Evolutionary conservation across 345 rosid species (phyloP).

Genomic region (Trapa bicornis): DNA sequence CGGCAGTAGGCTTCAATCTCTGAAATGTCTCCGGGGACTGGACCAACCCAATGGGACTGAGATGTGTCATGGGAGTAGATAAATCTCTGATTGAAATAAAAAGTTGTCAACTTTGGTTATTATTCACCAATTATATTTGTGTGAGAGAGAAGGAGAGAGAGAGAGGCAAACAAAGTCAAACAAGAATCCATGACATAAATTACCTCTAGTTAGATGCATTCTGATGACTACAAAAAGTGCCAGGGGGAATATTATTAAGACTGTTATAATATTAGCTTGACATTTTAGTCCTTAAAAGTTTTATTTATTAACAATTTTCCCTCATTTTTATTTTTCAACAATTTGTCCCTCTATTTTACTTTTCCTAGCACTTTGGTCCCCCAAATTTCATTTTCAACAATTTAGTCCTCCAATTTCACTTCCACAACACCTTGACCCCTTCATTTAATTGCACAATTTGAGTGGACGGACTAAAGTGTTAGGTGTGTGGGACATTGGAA

Average conservation of each 20-base stretch:
- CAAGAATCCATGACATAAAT: neutral
- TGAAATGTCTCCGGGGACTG: constrained; percentile 91
- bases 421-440: too few relatives aligned
- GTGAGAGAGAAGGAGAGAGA: too few relatives aligned
- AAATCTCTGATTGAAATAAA: constrained; percentile 22
- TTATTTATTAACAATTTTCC: neutral
- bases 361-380: too few relatives aligned
- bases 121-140: neutral
- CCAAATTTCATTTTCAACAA: too few relatives aligned
- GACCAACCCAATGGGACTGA: constrained; percentile 83
- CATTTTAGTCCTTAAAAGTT: neutral
- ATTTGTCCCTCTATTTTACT: too few relatives aligned
- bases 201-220: neutral
- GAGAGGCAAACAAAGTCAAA: neutral
- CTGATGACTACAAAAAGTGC: neutral
- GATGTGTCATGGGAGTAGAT: constrained; percentile 46
- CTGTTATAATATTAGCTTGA: neutral
- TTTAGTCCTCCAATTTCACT: too few relatives aligned
- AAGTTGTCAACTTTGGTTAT: constrained; percentile 12
- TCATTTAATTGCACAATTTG: too few relatives aligned
- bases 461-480: too few relatives aligned
- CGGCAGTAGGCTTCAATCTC: constrained; percentile 97
- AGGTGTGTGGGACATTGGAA: too few relatives aligned
- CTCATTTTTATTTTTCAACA: too few relatives aligned
- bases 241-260: neutral